Evolutionary conservation across 768 basidiomycete genomes (phyloP), one percentile per base, ranked within the genome.

Genomic region (Xerocomellus amylosporus): DNA sequence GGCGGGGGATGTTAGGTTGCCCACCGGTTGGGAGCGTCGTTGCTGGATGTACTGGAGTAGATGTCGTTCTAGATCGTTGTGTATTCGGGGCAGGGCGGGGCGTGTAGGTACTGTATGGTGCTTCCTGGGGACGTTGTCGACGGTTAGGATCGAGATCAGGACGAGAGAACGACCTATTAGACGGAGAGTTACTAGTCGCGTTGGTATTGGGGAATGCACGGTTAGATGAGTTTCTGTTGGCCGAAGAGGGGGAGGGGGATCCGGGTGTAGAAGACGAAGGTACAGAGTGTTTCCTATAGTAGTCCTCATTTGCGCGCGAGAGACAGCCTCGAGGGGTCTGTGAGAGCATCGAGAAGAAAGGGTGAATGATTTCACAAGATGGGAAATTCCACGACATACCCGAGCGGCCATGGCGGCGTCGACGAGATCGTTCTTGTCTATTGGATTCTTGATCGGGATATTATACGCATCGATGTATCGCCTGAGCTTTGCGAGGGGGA

Each of bases 351-450:
- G 24, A 53, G 30, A 22, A 9, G 38, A 24, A 28, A 24, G 30
- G 8, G 28, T 49, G 26, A 46, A 52, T 17, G 24, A 33, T 10
- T 36, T n/a, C 3, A 36, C 20, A 45, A 22, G 31, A 36, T 12
- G 40, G 26, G n/a, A 8, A 19, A 42, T n/a, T 14, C 40, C 38
- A 17, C n/a, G 31, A 71, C 81, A 50, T 64, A 88, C 89, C 64
- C 64, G 69, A 39, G 70, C 71, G 24, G 67, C 67, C 2, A 89
- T 42, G 43, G 88, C 79, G 38, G 75, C 80, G 47, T 89, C 85
- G 37, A 91, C 82, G 42, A 91, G 72, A 65, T 91, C 89, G 48
- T 88, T 85, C 70, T 91, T 91, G 68, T 92, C 90, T 15, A 90
- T 75, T 2, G 84, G 81, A 45, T 80, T 78, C 52, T 77, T 79